phyloP scores from a whole-genome alignment of 1,139 yeast genomes.

The Yamadazyma atmosphaerica region DNA sequence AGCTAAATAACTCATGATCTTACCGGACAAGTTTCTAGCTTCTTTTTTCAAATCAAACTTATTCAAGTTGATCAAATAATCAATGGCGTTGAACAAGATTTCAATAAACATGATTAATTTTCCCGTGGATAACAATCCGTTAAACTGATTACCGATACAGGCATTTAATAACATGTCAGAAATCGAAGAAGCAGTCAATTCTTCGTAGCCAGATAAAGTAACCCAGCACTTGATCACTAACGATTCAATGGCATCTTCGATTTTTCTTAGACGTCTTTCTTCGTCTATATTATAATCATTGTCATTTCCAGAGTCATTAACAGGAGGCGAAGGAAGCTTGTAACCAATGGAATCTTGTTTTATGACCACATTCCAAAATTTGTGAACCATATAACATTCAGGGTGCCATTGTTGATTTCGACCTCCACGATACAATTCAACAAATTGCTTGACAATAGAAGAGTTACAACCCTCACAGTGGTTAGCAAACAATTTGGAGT shows the following conservation, averaged over 20 bases:
- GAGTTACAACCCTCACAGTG: conserved; percentile 93
- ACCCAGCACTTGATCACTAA: conserved; percentile 85
- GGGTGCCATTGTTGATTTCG: conserved; percentile 98
- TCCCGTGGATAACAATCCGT: conserved; percentile 75
- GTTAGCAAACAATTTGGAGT: conserved; percentile 79
- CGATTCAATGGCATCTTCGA: conserved; percentile 67
- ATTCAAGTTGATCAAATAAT: conserved; percentile 28
- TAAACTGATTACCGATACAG: conserved; percentile 68
- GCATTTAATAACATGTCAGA: conserved; percentile 91
- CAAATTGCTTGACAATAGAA: conserved; percentile 91
- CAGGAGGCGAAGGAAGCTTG: conserved; percentile 3
- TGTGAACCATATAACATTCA: conserved; percentile 96
- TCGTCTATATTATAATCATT: conserved; percentile 5
- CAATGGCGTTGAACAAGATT: conserved; percentile 75
- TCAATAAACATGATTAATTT: conserved; percentile 73
- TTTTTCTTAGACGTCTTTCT: conserved; percentile 35
- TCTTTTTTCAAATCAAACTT: conserved; percentile 51
- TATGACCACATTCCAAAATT: conserved; percentile 93
- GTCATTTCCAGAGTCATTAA: not conserved
- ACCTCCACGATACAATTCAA: conserved; percentile 91
- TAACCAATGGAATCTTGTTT: conserved; percentile 64
- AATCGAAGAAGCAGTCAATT: conserved; percentile 86
- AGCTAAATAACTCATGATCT: conserved; percentile 74
- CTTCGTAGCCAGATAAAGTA: conserved; percentile 85
- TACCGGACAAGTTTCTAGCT: conserved; percentile 85